Evolutionary conservation across 768 basidiomycete species (phyloP).

Genomic region (Amanita pseudoporphyria): DNA sequence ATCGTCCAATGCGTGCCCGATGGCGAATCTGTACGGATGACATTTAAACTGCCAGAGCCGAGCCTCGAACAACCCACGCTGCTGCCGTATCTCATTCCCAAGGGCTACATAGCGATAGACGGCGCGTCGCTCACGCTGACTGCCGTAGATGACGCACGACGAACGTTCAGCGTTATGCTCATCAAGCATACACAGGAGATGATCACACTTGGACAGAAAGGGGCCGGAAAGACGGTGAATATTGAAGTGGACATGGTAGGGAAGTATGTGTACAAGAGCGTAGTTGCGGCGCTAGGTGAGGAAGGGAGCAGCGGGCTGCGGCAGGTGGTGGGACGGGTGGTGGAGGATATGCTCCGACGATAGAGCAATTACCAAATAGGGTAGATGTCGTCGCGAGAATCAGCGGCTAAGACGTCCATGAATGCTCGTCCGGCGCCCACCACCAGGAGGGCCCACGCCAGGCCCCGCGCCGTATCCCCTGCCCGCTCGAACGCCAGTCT

Average conservation of each 20-base stretch:
- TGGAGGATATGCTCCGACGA: constrained; percentile 36
- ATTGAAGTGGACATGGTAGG: constrained; percentile 95
- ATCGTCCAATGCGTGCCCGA: constrained; percentile 58
- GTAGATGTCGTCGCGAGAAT: too few relatives aligned
- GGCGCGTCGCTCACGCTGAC: constrained; percentile 92
- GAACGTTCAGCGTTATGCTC: constrained; percentile 85
- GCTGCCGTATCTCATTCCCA: constrained; percentile 78
- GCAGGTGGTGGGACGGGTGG: constrained; percentile 45
- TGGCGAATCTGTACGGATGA: constrained; percentile 81
- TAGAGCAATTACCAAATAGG: constrained; percentile 16
- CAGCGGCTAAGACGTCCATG: not conserved
- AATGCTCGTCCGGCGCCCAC: not conserved
- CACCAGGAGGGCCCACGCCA: not conserved
- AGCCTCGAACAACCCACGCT: constrained; percentile 52
- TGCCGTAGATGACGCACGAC: constrained; percentile 48
- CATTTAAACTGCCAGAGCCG: constrained; percentile 64
- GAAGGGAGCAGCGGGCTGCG: constrained; percentile 38
- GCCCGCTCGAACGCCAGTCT: constrained; percentile 29
- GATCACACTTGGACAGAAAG: constrained; percentile 72
- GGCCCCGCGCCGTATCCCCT: constrained; percentile 29
- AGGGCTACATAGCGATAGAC: constrained; percentile 93
- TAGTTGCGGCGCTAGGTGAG: constrained; percentile 54
- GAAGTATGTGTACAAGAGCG: constrained; percentile 85
- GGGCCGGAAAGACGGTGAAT: constrained; percentile 76
- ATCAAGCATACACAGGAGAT: constrained; percentile 90